Percentiles rank a stretch among this genome's conserved stretches.
These are phyloP conservation scores for Amauroascus verrucosus DNA, from an alignment of 2,329 filamentous ascomycete species.

Conservation along the genomic window DNA sequence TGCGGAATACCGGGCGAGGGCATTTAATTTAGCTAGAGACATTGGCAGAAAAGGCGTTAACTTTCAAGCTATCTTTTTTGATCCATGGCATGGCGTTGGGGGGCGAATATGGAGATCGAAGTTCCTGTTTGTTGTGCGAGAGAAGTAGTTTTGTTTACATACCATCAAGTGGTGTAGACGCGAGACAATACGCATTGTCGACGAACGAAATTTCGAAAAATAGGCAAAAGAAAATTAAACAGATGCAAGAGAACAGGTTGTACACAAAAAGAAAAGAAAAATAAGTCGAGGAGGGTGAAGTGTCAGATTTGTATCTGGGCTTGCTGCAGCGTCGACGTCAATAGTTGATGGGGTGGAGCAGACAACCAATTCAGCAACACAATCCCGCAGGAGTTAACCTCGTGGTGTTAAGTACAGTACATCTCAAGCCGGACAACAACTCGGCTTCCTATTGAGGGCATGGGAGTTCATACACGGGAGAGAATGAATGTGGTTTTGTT, in stretches of 20 bases:
- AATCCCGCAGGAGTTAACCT: not conserved
- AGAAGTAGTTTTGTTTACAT: slow-evolving; percentile 4
- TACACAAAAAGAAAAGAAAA: not conserved
- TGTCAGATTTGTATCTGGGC: slow-evolving; percentile 5
- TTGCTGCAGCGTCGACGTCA: slow-evolving; percentile 4
- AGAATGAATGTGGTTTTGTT: not conserved
- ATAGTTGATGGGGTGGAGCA: slow-evolving; percentile 1
- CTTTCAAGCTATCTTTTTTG: not conserved
- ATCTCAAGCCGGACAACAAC: no score
- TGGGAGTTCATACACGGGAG: no score
- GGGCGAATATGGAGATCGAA: no score
- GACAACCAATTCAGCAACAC: not conserved
- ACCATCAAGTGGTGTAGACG: slow-evolving; percentile 2
- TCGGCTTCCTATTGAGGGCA: no score
- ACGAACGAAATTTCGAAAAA: not conserved
- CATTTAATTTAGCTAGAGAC: slow-evolving; percentile 24
- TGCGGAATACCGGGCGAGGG: slow-evolving; percentile 31
- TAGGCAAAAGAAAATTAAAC: not conserved
- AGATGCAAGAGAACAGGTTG: not conserved
- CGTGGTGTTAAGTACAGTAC: no score
- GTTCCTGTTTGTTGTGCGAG: not conserved
- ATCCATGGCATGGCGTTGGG: not conserved
- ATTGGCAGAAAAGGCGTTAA: not conserved
- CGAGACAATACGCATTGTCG: slow-evolving; percentile 4
- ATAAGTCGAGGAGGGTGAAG: not conserved